Percentiles rank a stretch among this genome's conserved stretches.
Conservation (phyloP, 257 asterid genomes). For the Solanum bulbocastanum region DNA sequence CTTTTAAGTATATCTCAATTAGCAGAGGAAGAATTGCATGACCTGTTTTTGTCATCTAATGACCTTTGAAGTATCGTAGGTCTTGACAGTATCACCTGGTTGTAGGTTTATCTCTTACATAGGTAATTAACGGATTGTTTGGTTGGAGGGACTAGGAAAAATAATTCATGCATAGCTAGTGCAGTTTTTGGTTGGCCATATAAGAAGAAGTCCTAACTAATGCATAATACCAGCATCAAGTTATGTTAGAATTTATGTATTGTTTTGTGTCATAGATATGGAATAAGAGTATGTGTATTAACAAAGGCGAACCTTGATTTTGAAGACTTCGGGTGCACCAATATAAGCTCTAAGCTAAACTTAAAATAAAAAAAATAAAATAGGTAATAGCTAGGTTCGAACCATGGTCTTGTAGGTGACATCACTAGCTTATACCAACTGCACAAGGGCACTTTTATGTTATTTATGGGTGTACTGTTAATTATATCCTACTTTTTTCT, state of each 20-base stretch:
- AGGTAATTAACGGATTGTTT: not conserved
- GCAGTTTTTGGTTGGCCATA: not conserved
- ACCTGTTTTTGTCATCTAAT: not conserved
- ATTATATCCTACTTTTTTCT: not conserved
- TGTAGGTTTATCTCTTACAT: not conserved
- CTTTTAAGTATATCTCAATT: not conserved
- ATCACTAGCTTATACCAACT: not conserved
- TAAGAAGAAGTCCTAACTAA: not conserved
- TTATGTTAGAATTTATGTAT: not conserved
- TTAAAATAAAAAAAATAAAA: no score
- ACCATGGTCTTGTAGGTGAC: not conserved
- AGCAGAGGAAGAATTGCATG: not conserved
- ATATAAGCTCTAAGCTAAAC: not conserved
- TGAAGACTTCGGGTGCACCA: not conserved
- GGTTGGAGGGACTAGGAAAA: not conserved
- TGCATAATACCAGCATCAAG: not conserved
- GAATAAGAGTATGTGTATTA: not conserved
- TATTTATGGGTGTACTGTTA: not conserved
- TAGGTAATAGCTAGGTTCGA: not conserved
- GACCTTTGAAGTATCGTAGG: not conserved
- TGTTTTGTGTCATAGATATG: not conserved
- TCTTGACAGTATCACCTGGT: not conserved
- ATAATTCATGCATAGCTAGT: not conserved
- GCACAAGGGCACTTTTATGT: not conserved
- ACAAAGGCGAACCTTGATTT: not conserved